Percentiles rank a stretch among this genome's conserved stretches.
These are phyloP conservation scores for Candida sonorensis DNA, from an alignment of 805 yeast genomes.

Conservation along the genomic window DNA sequence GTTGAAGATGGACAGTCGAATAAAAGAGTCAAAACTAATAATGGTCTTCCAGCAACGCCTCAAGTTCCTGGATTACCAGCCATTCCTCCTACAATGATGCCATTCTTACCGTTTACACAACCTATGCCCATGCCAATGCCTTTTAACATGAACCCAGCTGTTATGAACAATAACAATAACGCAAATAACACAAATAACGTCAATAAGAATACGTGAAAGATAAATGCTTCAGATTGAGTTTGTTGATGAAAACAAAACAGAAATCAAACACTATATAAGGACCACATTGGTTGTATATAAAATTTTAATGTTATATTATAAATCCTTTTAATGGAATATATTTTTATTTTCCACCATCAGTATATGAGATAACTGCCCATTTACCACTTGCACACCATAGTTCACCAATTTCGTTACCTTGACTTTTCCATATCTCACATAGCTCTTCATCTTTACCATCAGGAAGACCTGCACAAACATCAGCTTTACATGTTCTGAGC, in stretches of 20 bases:
- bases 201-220: no score
- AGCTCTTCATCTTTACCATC: conserved; percentile 69
- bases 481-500: conserved; percentile 93
- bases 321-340: no score
- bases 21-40: conserved; percentile 11
- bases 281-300: no score
- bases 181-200: conserved; percentile 1
- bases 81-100: conserved; percentile 31
- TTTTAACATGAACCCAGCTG: not conserved
- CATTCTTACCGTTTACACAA: conserved; percentile 22
- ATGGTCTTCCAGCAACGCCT: conserved; percentile 11
- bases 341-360: conserved; percentile 26
- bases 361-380: conserved; percentile 82
- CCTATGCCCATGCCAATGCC: conserved; percentile 11
- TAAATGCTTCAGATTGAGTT: no score
- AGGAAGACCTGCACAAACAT: conserved; percentile 81
- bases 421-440: conserved; percentile 44
- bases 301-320: no score
- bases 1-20: conserved; percentile 6
- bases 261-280: no score
- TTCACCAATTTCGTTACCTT: conserved; percentile 58
- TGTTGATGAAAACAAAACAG: no score
- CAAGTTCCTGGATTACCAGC: conserved; percentile 26
- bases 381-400: conserved; percentile 88
- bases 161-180: not conserved